Conservation (phyloP, 179 eudicot genomes). For the Nepenthes alata region DNA sequence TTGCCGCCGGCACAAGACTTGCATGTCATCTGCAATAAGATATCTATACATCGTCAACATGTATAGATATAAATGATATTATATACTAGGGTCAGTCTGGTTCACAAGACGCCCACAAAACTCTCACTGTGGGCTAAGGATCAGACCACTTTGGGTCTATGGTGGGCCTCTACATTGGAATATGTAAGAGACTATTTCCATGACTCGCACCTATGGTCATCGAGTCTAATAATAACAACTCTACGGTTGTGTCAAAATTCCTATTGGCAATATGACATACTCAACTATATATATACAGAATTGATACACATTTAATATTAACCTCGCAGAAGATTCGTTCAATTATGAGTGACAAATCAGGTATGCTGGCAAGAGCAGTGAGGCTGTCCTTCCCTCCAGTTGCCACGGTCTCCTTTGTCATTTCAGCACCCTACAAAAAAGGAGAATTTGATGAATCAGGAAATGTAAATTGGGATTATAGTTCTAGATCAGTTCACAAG, state of each 20-base stretch:
- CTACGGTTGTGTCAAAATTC: too few species aligned
- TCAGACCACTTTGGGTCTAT: too few species aligned
- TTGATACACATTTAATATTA: too few species aligned
- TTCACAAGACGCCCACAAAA: too few species aligned
- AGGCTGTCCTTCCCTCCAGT: conserved; percentile 8
- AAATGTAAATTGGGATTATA: background rate
- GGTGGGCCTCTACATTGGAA: too few species aligned
- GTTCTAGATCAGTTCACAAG: too few species aligned
- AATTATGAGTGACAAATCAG: conserved; percentile 30
- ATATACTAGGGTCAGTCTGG: too few species aligned
- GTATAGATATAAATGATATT: background rate
- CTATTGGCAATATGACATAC: background rate
- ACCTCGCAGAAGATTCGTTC: conserved; percentile 48
- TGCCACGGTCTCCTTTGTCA: conserved; percentile 9
- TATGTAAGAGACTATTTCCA: too few species aligned
- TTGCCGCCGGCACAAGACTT: conserved; percentile 31
- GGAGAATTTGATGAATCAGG: background rate
- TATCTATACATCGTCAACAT: background rate
- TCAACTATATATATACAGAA: too few species aligned
- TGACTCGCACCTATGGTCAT: too few species aligned
- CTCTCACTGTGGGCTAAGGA: too few species aligned
- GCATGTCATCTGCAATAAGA: conserved; percentile 25
- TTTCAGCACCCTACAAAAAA: conserved; percentile 7
- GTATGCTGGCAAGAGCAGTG: conserved; percentile 20
- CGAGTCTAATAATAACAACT: too few species aligned